Evolutionary conservation across 2,329 filamentous ascomycete species (phyloP), one percentile per base, ranked within the genome.

Genomic region (Chrysoporthe cubensis): DNA sequence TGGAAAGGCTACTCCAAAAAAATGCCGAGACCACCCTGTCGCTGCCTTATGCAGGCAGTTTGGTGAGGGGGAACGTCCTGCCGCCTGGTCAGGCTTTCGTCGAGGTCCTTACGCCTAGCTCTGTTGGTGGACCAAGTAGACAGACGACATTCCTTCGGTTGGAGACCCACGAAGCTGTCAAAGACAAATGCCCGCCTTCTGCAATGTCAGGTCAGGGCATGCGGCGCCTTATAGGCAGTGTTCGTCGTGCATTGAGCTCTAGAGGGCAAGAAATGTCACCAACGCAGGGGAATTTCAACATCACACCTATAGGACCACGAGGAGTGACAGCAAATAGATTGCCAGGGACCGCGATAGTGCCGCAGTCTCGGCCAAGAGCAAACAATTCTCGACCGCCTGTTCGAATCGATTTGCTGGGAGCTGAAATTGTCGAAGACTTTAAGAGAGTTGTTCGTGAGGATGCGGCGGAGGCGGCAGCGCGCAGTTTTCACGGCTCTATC

Each of bases 41-140:
- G 11, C 82, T 90, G 32, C 88, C 91, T 14, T 90, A 93, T 74
- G 89, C 91, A 4, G 93, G 94, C 11, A 95, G 91, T 71, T 86
- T 99, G 48, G 94, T 98, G 26, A 88, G 95, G 62, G 96, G 96
- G 16, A 92, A 94, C 68, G 76, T 97, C 6, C 87, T 96, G 70
- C 92, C 94, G 18, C 96, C 95, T 1, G 88, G 88, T 0, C 91
- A 96, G 69, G 89, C 94, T 0, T 93, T 92, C 75, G 91, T 97
- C 52, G 89, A 94, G 56, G 81, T 89, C 46, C 80, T 88, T 64
- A 81, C 86, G 6, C 83, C 86, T 6, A 82, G 81, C 60, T 84
- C 83, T 3, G 77, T 77, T 18, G 79, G 80, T 16, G 80, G 79
- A 37, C 73, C 76, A n/a, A 81, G 82, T 60, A 80, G 86, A 57